Evolutionary conservation across 306 rosid species (phyloP).

Genomic region (Malus fusca): DNA sequence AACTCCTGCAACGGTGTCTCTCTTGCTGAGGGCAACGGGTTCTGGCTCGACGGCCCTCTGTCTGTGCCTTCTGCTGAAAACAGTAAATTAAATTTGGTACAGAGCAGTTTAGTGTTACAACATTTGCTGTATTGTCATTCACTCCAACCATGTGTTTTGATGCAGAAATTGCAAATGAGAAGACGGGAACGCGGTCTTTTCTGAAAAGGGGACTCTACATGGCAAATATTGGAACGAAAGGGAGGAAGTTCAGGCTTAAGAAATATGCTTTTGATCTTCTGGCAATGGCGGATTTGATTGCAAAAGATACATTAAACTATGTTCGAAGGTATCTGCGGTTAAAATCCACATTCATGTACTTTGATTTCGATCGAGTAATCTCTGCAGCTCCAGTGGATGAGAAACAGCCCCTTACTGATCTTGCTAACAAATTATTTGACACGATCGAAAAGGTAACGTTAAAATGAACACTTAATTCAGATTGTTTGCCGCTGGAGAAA

Average conservation of each 20-base stretch:
- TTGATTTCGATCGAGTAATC: constrained; percentile 75
- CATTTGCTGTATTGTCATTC: not conserved
- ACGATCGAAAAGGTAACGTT: constrained; percentile 64
- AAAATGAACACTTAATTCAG: too few species aligned
- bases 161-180: constrained; percentile 69
- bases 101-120: not conserved
- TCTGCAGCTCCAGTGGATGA: constrained; percentile 50
- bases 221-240: constrained; percentile 64
- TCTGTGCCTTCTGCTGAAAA: constrained; percentile 57
- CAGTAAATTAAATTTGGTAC: constrained; percentile 37
- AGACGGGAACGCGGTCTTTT: constrained; percentile 76
- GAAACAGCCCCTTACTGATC: constrained; percentile 59
- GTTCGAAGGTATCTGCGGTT: constrained; percentile 74
- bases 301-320: constrained; percentile 63
- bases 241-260: constrained; percentile 65
- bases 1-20: constrained; percentile 29
- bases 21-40: constrained; percentile 55
- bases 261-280: constrained; percentile 73
- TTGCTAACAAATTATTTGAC: constrained; percentile 79
- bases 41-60: constrained; percentile 64
- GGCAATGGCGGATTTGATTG: constrained; percentile 76
- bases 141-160: constrained; percentile 4
- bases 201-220: constrained; percentile 60
- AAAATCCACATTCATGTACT: constrained; percentile 78
- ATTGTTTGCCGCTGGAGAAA: not conserved